Conservation (phyloP, 495 filamentous ascomycete genomes). For the Trichoderma parareesei region DNA sequence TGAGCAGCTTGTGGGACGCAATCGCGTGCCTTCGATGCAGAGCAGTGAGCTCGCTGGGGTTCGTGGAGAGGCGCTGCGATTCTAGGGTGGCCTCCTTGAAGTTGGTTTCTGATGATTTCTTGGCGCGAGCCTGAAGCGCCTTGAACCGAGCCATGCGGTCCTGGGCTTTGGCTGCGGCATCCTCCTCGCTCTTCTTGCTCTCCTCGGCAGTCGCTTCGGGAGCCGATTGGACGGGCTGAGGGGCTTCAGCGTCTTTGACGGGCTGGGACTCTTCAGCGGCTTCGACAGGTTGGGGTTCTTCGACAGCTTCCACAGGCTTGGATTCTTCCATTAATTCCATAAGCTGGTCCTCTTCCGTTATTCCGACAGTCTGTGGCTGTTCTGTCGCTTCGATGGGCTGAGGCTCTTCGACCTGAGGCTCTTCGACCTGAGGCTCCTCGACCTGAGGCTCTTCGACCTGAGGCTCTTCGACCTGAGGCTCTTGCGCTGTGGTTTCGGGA, state of each 20-base stretch:
- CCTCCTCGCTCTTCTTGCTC: conserved; percentile 16
- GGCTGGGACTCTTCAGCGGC: no score
- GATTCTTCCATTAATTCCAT: no score
- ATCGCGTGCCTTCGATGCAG: conserved; percentile 74
- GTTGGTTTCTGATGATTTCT: conserved; percentile 68
- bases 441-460: no score
- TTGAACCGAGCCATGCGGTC: conserved; percentile 68
- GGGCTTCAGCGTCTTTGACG: background rate
- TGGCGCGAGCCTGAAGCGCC: conserved; percentile 76
- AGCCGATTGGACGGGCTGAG: background rate
- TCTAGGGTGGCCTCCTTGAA: conserved; percentile 77
- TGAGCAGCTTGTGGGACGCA: conserved; percentile 86
- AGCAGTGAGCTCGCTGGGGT: conserved; percentile 62
- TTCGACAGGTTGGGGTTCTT: no score
- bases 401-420: no score
- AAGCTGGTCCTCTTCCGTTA: no score
- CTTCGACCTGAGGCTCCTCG: no score
- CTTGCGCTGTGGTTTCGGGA: no score
- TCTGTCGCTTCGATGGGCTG: no score
- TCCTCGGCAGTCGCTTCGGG: background rate
- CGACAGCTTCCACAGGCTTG: no score
- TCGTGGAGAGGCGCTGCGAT: conserved; percentile 67
- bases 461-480: background rate
- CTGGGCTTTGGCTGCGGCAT: conserved; percentile 39
- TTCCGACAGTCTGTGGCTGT: no score